Evolutionary conservation across 495 filamentous ascomycete species (phyloP), one percentile per base, ranked within the genome.

Genomic region (Neurospora hispaniola): DNA sequence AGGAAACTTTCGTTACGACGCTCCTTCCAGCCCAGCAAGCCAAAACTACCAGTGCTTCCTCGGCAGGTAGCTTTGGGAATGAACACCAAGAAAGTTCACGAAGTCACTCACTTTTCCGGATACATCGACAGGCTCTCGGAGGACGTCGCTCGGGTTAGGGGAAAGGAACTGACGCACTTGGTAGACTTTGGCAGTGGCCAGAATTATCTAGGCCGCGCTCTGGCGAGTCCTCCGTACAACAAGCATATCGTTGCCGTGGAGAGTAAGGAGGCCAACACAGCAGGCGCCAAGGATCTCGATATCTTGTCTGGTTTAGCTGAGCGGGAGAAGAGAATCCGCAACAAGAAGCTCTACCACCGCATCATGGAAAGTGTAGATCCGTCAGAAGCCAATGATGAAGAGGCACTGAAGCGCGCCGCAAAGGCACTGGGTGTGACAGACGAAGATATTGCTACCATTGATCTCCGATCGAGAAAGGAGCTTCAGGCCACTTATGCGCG

Each of bases 141-240:
- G 42, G 82, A 86, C 35, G 82, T 90, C 72, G 79, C 81, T 48
- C 68, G 75, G 3, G 74, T 76, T 4, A 79, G 78, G 41, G 78
- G 78, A n/a, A 76, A 71, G 71, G 75, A 79, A n/a, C 90, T 97
- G 70, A 93, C 93, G 1, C 94, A 98, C 83, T 88, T 98, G 72
- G 89, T 98, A 70, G 96, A 99, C 81, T 97, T 97, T 80, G 96
- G 96, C 31, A 96, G 93, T 69, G 96, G 96, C 0, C 96, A 98
- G 78, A 98, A 96, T 76, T 99, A 99, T 78, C 88, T 99, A 2
- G 94, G 96, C 12, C 89, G 96, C 59, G 91, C 93, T 2, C 82
- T 99, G 62, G 95, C 96, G 12, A 92, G 89, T 74, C 85, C 89
- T 69, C 94, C 94, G 1, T 97, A 96, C 79, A 91, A 93, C 74